Base-by-base conservation (phyloP, 306 rosid species). In the Leucaena leucocephala region DNA sequence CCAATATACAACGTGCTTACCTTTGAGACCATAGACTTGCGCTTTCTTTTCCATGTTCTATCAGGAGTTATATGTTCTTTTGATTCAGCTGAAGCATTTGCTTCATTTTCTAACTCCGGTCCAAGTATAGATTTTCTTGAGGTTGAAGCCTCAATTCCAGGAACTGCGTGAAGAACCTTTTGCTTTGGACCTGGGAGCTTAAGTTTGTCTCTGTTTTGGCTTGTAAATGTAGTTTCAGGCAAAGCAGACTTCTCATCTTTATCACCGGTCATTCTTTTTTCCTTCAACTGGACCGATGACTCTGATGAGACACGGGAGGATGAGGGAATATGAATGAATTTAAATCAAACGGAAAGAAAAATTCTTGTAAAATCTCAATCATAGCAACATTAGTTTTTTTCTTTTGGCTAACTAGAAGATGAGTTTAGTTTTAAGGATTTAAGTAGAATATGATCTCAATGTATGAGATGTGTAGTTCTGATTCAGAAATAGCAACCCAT, bases 241-340 rank as follows among this genome's bases (percentile, higher is more conserved):
- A 85, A 64, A 85, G 84, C 55, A 71, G 83, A 80, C 65, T 89
- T 87, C 33, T 87, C 87, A 81, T 92, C 93, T 74, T 78, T 65
- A 78, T 81, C 93, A 77, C 75, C 69, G 57, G 75, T 55, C 65
- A 65, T 75, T 83, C 71, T 85, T 65, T 90, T 92, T 72, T 90
- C 94, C 86, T 87, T 90, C 86, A 91, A 81, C 87, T 81, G 92
- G 77, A 84, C 83, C 63, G 92, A 84, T 74, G 95, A 86, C 75
- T 93, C 98, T 95, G 81, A 68, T 63, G 63, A 58, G 76, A 33
- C 42, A 71, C 62, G 70, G 39, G 43, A 62, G 64, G 44, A 58
- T 61, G 76, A 61, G 45, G 13, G 57, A 8, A 75, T 15, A 68
- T n/a, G 63, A 59, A 34, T 66, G 27, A 81, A 27, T 70, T 35